Percentiles rank a stretch among this genome's conserved stretches.
phyloP scores from a whole-genome alignment of 1,284 basidiomycete genomes.

The Ganoderma boninense region DNA sequence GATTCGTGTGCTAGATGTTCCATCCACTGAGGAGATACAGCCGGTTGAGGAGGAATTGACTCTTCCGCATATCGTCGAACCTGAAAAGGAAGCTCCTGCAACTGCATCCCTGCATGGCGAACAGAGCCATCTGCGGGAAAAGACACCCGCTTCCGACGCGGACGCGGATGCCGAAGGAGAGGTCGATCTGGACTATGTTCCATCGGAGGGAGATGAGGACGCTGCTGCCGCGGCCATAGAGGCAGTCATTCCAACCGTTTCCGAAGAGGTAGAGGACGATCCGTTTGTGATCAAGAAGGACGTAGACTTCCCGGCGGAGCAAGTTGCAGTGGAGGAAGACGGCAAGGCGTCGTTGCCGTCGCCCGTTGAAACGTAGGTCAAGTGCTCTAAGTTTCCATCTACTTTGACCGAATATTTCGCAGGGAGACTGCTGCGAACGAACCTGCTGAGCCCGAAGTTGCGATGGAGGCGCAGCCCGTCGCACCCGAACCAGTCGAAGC shows the following conservation, averaged over 20 bases:
- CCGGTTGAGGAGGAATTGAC: neutral
- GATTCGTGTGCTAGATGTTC: neutral
- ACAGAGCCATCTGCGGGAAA: neutral
- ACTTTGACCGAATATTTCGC: too few species aligned
- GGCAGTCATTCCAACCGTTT: neutral
- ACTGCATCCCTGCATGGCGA: neutral
- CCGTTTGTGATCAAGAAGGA: constrained; percentile 3
- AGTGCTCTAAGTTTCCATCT: too few species aligned
- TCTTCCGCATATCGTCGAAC: neutral
- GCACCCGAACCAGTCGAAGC: neutral
- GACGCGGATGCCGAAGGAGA: constrained; percentile 47
- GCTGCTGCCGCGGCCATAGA: constrained; percentile 1
- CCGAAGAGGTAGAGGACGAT: neutral
- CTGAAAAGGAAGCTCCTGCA: neutral
- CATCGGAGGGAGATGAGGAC: constrained; percentile 10
- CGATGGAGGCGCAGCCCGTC: neutral
- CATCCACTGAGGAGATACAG: neutral
- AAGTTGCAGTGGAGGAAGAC: neutral
- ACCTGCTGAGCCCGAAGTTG: neutral
- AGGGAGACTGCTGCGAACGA: neutral
- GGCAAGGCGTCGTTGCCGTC: neutral
- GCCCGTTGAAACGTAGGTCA: neutral
- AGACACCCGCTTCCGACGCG: constrained; percentile 12
- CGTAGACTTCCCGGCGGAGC: neutral
- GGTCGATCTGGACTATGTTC: constrained; percentile 43